Conservation (phyloP, 805 yeast species). For the Wickerhamomyces chaumierensis region DNA sequence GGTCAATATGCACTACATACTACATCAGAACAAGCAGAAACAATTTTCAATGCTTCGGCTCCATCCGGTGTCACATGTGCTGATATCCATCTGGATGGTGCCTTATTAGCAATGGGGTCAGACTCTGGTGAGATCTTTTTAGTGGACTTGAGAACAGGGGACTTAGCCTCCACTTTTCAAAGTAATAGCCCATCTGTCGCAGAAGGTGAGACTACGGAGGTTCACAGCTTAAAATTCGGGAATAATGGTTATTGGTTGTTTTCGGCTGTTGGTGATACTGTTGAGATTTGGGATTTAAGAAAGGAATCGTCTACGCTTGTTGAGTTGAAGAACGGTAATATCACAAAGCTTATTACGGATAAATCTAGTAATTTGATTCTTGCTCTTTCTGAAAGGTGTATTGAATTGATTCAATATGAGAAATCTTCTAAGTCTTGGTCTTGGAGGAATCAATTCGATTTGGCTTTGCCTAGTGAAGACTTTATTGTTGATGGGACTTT, state of each 20-base stretch:
- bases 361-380: constrained; percentile 15
- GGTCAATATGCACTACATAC: constrained; percentile 14
- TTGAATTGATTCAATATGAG: constrained; percentile 12
- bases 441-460: constrained; percentile 3
- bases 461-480: constrained; percentile 4
- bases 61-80: constrained; percentile 4
- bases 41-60: constrained; percentile 3
- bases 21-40: constrained; percentile 1
- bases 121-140: constrained; percentile 20
- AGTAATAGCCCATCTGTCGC: not conserved
- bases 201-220: constrained; percentile 6
- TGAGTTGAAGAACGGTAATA: constrained; percentile 2
- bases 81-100: constrained; percentile 36
- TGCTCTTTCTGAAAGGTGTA: constrained; percentile 1
- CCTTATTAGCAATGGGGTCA: constrained; percentile 27
- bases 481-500: constrained; percentile 8
- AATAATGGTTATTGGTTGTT: constrained; percentile 56
- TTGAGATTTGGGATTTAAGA: constrained; percentile 38
- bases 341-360: constrained; percentile 9
- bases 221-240: constrained; percentile 37
- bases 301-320: constrained; percentile 18
- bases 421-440: constrained; percentile 14
- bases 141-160: constrained; percentile 24
- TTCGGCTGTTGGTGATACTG: constrained; percentile 14
- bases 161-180: constrained; percentile 17